Conservation (phyloP, 2,329 filamentous ascomycete species). For the Lecanicillium sp. region DNA sequence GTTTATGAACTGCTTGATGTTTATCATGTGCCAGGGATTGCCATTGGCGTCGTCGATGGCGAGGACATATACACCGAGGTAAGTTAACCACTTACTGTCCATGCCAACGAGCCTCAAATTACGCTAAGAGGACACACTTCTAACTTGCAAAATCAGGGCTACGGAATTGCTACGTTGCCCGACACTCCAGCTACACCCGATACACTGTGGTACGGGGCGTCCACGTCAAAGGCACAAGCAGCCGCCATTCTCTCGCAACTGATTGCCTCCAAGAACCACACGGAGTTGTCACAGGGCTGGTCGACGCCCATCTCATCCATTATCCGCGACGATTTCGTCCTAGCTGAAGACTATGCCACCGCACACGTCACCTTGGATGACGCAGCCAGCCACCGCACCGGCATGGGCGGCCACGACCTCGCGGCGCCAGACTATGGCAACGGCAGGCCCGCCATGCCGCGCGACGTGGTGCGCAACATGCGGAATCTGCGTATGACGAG, state of each 20-base stretch:
- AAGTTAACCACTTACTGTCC: slow-evolving; percentile 5
- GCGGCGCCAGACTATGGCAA: slow-evolving; percentile 15
- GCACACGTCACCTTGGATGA: slow-evolving; percentile 45
- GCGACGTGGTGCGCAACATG: slow-evolving; percentile 26
- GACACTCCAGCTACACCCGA: slow-evolving; percentile 32
- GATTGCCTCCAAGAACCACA: slow-evolving; percentile 32
- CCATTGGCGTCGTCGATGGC: slow-evolving; percentile 38
- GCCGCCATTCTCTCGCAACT: slow-evolving; percentile 41
- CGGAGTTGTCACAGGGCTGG: slow-evolving; percentile 30
- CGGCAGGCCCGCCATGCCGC: slow-evolving; percentile 9
- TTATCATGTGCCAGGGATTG: slow-evolving; percentile 40
- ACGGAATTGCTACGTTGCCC: slow-evolving; percentile 19
- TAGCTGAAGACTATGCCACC: slow-evolving; percentile 36
- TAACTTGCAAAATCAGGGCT: slow-evolving; percentile 16
- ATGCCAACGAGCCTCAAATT: no score
- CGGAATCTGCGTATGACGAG: slow-evolving; percentile 31
- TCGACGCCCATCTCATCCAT: slow-evolving; percentile 35
- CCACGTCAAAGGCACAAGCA: slow-evolving; percentile 48
- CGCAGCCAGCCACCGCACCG: slow-evolving; percentile 42
- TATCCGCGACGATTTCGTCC: slow-evolving; percentile 43
- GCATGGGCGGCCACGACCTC: slow-evolving; percentile 35
- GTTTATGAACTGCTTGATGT: slow-evolving; percentile 14
- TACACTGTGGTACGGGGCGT: slow-evolving; percentile 47
- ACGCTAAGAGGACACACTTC: no score
- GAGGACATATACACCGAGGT: slow-evolving; percentile 32